A percentile compares a stretch with the other conserved stretches of the same genome.
Evolutionary conservation across 192 early-diverging fungal genomes (phyloP).

Genomic region (Paraglomus brasilianum): DNA sequence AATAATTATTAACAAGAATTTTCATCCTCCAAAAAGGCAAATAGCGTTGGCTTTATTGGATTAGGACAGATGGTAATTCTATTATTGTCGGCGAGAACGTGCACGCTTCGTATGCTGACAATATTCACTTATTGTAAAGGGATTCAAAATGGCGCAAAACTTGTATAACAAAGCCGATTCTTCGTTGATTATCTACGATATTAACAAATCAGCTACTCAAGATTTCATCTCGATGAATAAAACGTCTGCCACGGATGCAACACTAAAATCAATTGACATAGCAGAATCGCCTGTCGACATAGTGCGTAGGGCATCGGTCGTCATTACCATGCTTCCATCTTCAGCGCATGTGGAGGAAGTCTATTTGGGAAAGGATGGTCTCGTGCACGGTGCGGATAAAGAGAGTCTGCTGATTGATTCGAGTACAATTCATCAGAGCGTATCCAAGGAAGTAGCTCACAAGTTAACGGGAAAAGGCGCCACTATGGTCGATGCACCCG

Average conservation of each 20-base stretch:
- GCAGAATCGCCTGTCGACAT: constrained; percentile 71
- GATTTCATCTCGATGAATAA: constrained; percentile 54
- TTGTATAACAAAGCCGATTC: constrained; percentile 54
- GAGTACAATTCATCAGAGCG: constrained; percentile 87
- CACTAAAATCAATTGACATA: constrained; percentile 40
- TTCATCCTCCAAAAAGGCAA: constrained; percentile 27
- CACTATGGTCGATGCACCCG: constrained; percentile 85
- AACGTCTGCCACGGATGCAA: constrained; percentile 33
- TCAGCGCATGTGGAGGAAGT: constrained; percentile 77
- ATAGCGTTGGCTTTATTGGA: constrained; percentile 82
- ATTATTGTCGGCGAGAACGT: background rate
- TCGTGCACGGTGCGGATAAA: constrained; percentile 52
- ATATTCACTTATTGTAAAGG: constrained; percentile 41
- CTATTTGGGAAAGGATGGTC: constrained; percentile 74
- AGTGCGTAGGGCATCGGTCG: constrained; percentile 64
- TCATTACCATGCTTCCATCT: constrained; percentile 92
- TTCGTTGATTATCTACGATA: constrained; percentile 74
- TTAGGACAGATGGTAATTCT: constrained; percentile 78
- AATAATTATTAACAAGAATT: too few relatives aligned
- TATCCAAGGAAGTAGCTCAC: constrained; percentile 69
- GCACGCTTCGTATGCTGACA: constrained; percentile 29
- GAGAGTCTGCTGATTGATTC: constrained; percentile 78
- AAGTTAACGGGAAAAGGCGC: constrained; percentile 60
- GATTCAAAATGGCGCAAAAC: constrained; percentile 91
- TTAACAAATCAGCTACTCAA: constrained; percentile 52